Evolutionary conservation across 1,284 basidiomycete species (phyloP), one percentile per base, ranked within the genome.

Genomic region (Trametes hirsuta): DNA sequence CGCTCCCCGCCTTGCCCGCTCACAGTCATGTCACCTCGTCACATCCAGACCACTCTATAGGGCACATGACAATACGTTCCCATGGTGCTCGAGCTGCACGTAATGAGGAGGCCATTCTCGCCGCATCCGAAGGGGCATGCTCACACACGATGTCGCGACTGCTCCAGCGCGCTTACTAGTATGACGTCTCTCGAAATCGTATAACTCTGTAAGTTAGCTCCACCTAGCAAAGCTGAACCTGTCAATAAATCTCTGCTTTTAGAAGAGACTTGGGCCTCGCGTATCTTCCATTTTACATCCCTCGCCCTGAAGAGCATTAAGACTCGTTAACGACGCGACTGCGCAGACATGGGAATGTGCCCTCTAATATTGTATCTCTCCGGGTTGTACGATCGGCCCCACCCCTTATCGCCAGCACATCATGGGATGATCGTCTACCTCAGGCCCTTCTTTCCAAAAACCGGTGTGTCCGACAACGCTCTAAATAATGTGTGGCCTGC

Each of bases 81-180:
- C 62, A 64, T 58, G 40, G 14, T 12, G 4, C 18, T 6, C 34
- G 12, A 5, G 11, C 10, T 21, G 56, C 57, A 61, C 59, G 63
- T 61, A 64, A 64, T 56, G 39, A 40, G 30, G 12, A 40, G 30
- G 41, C 55, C 44, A 46, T 50, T 21, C 54, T 30, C 39, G 34
- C 53, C 41, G 46, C 18, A 35, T 44, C 48, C 40, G 49, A 34
- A 42, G 52, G 36, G 21, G 44, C 47, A 22, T 34, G 36, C 60
- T 64, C 59, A 57, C 63, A 64, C 63, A 59, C 48, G 47, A 39
- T 30, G 52, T 55, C 45, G 45, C 42, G 36, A 37, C 44, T 46
- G 18, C 37, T 8, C 30, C 21, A 35, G 18, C 25, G 48, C 44
- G 30, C 42, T 37, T 40, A n/a, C n/a, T n/a, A n/a, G n/a, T n/a